phyloP scores from a whole-genome alignment of 306 rosid genomes.

The Abrus precatorius region DNA sequence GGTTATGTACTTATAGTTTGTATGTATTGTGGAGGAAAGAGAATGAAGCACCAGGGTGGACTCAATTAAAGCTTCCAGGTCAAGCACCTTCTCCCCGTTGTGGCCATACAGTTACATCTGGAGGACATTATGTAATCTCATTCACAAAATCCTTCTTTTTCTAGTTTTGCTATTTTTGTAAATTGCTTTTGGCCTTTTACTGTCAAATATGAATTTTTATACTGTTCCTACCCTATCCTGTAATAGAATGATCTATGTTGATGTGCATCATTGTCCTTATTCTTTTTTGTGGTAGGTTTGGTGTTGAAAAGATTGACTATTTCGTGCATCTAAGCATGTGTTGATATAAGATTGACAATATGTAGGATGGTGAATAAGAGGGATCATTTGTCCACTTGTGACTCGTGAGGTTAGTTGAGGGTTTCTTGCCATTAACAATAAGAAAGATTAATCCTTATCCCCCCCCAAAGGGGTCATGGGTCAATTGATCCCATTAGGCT shows the following conservation, averaged over 20 bases:
- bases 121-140: conserved; percentile 84
- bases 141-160: conserved; percentile 36
- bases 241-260: conserved; percentile 20
- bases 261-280: conserved; percentile 13
- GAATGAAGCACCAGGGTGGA: conserved; percentile 95
- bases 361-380: conserved; percentile 18
- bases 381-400: conserved; percentile 2
- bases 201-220: conserved; percentile 29
- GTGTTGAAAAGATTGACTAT: neutral
- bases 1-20: conserved; percentile 49
- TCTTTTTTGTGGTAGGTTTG: conserved; percentile 17
- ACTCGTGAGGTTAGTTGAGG: conserved; percentile 19
- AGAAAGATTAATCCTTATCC: conserved; percentile 9
- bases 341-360: conserved; percentile 1
- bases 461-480: neutral
- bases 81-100: conserved; percentile 96
- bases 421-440: neutral
- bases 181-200: conserved; percentile 15
- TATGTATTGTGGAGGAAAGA: conserved; percentile 87
- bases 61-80: conserved; percentile 98
- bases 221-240: conserved; percentile 9
- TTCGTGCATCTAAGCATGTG: neutral
- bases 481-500: conserved; percentile 4
- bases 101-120: conserved; percentile 88
- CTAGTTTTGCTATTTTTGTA: conserved; percentile 28